Evolutionary conservation across 2,329 filamentous ascomycete genomes (phyloP).

Genomic region (Monilinia vaccinii-corymbosi): DNA sequence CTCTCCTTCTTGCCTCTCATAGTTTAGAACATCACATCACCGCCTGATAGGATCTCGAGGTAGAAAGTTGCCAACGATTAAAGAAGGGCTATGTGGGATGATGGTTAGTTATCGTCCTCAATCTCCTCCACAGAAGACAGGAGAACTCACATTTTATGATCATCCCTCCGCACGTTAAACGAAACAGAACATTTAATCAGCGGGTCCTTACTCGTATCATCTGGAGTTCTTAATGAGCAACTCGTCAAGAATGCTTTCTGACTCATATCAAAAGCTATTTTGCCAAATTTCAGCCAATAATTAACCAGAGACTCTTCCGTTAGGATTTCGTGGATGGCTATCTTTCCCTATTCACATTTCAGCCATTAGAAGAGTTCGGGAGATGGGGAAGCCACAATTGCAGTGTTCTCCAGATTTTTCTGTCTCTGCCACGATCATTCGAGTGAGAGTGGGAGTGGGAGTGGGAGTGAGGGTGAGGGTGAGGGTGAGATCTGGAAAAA

Average conservation of each 20-base stretch:
- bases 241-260: slow-evolving; percentile 95
- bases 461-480: background rate
- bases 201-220: slow-evolving; percentile 56
- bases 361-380: background rate
- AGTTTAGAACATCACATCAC: slow-evolving; percentile 28
- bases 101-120: background rate
- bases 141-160: slow-evolving; percentile 79
- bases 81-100: slow-evolving; percentile 55
- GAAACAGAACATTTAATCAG: slow-evolving; percentile 93
- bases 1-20: slow-evolving; percentile 13
- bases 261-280: slow-evolving; percentile 87
- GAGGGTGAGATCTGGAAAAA: background rate
- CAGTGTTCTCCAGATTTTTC: background rate
- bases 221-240: slow-evolving; percentile 80
- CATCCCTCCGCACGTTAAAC: slow-evolving; percentile 89
- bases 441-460: background rate
- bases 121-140: background rate
- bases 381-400: slow-evolving; percentile 3
- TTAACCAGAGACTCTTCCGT: slow-evolving; percentile 90
- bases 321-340: slow-evolving; percentile 91
- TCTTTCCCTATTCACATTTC: slow-evolving; percentile 59
- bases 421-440: background rate
- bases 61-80: slow-evolving; percentile 95
- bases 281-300: slow-evolving; percentile 99
- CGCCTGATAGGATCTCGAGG: slow-evolving; percentile 61